phyloP scores from a whole-genome alignment of 768 basidiomycete genomes.

The Pleurotus salmoneostramineus region DNA sequence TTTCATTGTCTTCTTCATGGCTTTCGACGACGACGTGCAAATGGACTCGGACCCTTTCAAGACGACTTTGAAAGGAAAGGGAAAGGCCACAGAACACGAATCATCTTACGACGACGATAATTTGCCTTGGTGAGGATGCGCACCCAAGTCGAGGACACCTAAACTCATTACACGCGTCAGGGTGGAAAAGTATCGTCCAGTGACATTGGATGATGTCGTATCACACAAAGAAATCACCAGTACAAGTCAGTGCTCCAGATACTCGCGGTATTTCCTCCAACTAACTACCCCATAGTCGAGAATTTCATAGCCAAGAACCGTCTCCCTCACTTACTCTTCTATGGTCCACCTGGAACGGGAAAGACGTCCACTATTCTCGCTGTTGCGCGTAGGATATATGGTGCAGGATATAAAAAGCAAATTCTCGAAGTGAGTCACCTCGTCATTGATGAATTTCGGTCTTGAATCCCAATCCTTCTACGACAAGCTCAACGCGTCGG shows the following conservation, averaged over 20 bases:
- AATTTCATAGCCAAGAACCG: conserved; percentile 95
- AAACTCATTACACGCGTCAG: conserved; percentile 33
- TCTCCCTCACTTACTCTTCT: conserved; percentile 92
- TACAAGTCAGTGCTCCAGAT: conserved; percentile 66
- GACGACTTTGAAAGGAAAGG: conserved; percentile 64
- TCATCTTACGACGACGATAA: conserved; percentile 53
- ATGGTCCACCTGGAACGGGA: conserved; percentile 97
- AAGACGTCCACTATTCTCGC: conserved; percentile 98
- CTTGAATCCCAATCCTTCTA: neutral
- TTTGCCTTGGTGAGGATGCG: conserved; percentile 71
- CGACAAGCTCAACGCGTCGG: conserved; percentile 88
- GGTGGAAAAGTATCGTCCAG: conserved; percentile 98
- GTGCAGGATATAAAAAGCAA: conserved; percentile 79
- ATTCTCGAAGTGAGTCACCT: conserved; percentile 75
- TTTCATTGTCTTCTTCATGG: conserved; percentile 42
- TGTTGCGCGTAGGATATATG: conserved; percentile 93
- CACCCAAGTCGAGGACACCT: neutral
- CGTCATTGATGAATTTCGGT: conserved; percentile 1
- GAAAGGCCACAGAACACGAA: conserved; percentile 47
- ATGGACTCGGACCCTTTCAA: conserved; percentile 34
- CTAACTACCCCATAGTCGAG: conserved; percentile 59
- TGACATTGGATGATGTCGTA: conserved; percentile 89
- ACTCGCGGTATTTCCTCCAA: conserved; percentile 9
- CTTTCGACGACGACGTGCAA: conserved; percentile 51
- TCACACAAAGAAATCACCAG: conserved; percentile 94